Evolutionary conservation across 192 early-diverging fungal genomes (phyloP).

Genomic region (Coemansia nantahalensis): DNA sequence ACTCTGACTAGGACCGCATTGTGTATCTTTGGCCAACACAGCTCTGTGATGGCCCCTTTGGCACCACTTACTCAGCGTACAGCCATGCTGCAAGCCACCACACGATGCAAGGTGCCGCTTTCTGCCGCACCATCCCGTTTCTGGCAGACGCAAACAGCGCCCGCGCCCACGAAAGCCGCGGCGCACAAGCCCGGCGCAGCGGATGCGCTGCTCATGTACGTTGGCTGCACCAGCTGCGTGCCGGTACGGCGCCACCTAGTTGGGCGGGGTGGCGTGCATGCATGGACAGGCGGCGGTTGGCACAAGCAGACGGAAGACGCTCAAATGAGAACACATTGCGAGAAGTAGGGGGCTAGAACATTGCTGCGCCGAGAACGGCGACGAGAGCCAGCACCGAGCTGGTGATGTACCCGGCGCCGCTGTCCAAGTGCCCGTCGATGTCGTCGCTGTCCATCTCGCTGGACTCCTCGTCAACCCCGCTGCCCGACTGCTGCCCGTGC

Average conservation of each 20-base stretch:
- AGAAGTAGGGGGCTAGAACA: constrained; percentile 28
- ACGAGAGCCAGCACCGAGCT: constrained; percentile 38
- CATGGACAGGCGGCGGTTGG: background rate
- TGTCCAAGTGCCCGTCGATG: constrained; percentile 10
- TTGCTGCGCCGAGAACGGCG: constrained; percentile 30
- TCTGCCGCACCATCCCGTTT: too few species aligned
- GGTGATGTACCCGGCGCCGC: constrained; percentile 25
- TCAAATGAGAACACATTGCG: constrained; percentile 1
- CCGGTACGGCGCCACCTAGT: too few species aligned
- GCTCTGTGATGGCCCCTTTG: too few species aligned
- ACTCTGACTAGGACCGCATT: background rate
- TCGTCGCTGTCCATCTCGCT: background rate
- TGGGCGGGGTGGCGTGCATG: too few species aligned
- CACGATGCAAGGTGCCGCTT: too few species aligned
- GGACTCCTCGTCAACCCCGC: constrained; percentile 6
- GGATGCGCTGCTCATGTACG: too few species aligned
- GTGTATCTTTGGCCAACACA: background rate
- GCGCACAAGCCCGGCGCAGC: too few species aligned
- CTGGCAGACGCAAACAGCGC: too few species aligned
- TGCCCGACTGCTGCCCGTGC: constrained; percentile 4
- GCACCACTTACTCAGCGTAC: too few species aligned
- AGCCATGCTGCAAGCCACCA: too few species aligned
- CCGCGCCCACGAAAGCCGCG: too few species aligned
- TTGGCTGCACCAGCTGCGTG: too few species aligned
- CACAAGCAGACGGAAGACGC: constrained; percentile 9